Conservation (phyloP, 129 eudicot species). For the Lactuca saligna region DNA sequence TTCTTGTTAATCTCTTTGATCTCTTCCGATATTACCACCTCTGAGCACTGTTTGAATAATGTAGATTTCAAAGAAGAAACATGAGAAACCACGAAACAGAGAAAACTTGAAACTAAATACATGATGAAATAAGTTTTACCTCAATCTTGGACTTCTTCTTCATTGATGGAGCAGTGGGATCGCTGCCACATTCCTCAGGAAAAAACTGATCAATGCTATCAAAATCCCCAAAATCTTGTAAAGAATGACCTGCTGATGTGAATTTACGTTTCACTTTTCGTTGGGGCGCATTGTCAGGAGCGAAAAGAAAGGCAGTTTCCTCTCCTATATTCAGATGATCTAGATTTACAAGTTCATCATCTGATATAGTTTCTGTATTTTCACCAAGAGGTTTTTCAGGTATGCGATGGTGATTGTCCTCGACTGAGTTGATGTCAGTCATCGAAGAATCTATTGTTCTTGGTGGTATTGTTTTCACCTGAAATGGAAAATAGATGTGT, state of each 20-base stretch:
- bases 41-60: slow-evolving; percentile 26
- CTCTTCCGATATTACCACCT: slow-evolving; percentile 23
- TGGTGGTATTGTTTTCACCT: slow-evolving; percentile 32
- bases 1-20: slow-evolving; percentile 34
- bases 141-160: slow-evolving; percentile 21
- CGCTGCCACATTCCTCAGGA: neutral
- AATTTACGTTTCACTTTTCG: slow-evolving; percentile 6
- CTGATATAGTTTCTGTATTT: neutral
- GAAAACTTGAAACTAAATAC: neutral
- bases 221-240: neutral
- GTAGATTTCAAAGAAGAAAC: slow-evolving; percentile 1
- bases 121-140: slow-evolving; percentile 8
- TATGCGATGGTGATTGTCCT: slow-evolving; percentile 2
- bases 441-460: slow-evolving; percentile 13
- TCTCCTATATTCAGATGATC: neutral
- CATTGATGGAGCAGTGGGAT: neutral
- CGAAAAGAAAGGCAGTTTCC: neutral
- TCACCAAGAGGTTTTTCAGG: slow-evolving; percentile 7
- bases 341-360: neutral
- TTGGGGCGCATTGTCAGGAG: neutral
- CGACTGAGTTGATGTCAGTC: slow-evolving; percentile 20
- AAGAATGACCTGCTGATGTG: neutral
- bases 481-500: slow-evolving; percentile 6
- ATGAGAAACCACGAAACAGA: neutral
- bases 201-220: slow-evolving; percentile 7